Evolutionary conservation across 2,329 filamentous ascomycete genomes (phyloP).

Genomic region (Ceratocystis cacaofunesta): DNA sequence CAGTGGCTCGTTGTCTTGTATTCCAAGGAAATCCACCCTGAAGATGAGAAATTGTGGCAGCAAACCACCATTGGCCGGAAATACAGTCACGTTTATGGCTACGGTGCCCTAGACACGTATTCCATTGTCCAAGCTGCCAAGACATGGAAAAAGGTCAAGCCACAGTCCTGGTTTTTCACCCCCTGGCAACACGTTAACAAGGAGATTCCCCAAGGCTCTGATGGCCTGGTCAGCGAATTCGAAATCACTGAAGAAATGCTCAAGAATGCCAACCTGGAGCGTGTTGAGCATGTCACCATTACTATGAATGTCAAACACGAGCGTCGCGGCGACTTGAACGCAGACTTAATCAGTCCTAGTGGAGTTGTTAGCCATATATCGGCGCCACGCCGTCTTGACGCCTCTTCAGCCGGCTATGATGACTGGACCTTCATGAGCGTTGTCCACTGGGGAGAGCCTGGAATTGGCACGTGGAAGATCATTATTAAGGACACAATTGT

Average conservation of each 20-base stretch:
- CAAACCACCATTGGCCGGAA: conserved; percentile 65
- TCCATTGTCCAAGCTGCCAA: conserved; percentile 73
- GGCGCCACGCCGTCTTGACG: conserved; percentile 56
- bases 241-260: conserved; percentile 72
- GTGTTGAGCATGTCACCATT: conserved; percentile 85
- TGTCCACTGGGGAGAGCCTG: conserved; percentile 86
- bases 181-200: conserved; percentile 88
- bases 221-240: conserved; percentile 66
- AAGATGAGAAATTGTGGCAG: conserved; percentile 59
- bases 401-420: conserved; percentile 53
- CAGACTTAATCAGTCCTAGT: conserved; percentile 73
- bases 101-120: conserved; percentile 86
- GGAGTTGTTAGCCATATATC: conserved; percentile 75
- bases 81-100: conserved; percentile 90
- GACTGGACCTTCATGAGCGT: conserved; percentile 99
- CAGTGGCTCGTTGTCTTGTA: conserved; percentile 82
- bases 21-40: conserved; percentile 62
- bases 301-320: conserved; percentile 93
- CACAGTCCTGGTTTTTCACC: conserved; percentile 86
- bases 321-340: conserved; percentile 78
- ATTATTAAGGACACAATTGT: conserved; percentile 70
- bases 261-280: conserved; percentile 65
- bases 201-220: conserved; percentile 66
- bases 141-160: conserved; percentile 76
- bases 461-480: conserved; percentile 79